Evolutionary conservation across 225 moss, liverwort and hornwort genomes (phyloP).

Genomic region (Rhytidiadelphus loreus): DNA sequence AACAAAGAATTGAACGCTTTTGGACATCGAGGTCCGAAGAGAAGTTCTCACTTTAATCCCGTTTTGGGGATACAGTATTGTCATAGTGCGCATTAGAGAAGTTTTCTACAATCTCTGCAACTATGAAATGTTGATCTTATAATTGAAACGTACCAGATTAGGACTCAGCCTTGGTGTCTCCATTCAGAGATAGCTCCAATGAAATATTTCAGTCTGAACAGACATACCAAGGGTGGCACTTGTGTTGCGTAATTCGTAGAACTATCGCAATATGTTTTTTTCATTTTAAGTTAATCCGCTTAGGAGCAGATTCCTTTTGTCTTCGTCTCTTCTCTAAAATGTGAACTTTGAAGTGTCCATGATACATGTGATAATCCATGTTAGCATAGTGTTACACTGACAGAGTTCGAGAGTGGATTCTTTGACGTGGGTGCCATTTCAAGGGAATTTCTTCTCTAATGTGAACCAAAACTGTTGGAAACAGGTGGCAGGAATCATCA

Average conservation of each 20-base stretch:
- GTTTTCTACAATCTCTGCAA: not conserved
- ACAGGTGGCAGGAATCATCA: constrained; percentile 75
- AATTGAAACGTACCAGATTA: not conserved
- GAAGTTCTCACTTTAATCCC: not conserved
- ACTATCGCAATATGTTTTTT: not conserved
- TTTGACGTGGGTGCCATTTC: not conserved
- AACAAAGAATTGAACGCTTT: not conserved
- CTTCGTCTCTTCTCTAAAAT: not conserved
- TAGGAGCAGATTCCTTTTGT: not conserved
- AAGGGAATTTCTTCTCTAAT: not conserved
- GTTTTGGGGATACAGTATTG: too few species aligned
- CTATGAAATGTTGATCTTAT: not conserved
- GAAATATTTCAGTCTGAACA: not conserved
- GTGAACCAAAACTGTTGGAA: not conserved
- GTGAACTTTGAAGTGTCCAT: not conserved
- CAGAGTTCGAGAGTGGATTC: not conserved
- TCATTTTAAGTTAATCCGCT: not conserved
- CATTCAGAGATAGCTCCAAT: not conserved
- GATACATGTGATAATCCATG: not conserved
- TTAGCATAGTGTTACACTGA: not conserved
- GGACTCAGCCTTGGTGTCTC: not conserved
- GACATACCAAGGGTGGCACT: not conserved
- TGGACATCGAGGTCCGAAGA: not conserved
- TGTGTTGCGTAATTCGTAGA: not conserved
- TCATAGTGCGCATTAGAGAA: not conserved